phyloP scores from a whole-genome alignment of 2,329 filamentous ascomycete species.

The Escovopsis sp. region DNA sequence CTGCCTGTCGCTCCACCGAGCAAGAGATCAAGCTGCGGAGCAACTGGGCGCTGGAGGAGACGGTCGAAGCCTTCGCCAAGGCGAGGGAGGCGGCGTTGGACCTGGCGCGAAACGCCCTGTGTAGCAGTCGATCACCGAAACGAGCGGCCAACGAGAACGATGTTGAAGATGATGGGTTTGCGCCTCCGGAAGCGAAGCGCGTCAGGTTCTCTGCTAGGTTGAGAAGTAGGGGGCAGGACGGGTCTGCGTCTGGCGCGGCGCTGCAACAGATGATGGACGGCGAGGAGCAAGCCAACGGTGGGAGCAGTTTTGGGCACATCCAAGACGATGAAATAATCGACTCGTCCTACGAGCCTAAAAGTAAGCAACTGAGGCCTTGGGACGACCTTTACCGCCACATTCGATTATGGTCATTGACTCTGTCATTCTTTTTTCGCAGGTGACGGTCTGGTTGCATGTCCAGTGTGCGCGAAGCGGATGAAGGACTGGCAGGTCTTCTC shows the following conservation, averaged over 20 bases:
- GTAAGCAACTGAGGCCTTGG: conserved; percentile 15
- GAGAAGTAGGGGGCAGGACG: conserved; percentile 23
- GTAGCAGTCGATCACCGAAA: conserved; percentile 26
- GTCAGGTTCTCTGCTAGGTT: conserved; percentile 36
- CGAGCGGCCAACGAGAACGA: conserved; percentile 29
- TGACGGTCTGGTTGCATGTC: conserved; percentile 69
- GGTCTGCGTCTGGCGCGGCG: conserved; percentile 2
- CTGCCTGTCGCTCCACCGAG: conserved; percentile 61
- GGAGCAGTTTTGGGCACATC: conserved; percentile 8
- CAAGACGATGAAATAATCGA: conserved; percentile 10
- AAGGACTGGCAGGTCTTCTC: conserved; percentile 60
- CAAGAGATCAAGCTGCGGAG: conserved; percentile 73
- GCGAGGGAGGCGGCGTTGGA: conserved; percentile 47
- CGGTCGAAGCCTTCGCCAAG: conserved; percentile 61
- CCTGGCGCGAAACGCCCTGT: conserved; percentile 35
- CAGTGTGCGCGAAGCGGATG: conserved; percentile 67
- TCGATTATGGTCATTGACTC: no score
- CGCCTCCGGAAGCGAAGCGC: conserved; percentile 27
- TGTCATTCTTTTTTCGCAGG: no score
- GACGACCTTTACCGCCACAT: conserved; percentile 1
- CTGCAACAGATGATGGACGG: no score
- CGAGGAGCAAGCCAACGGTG: conserved; percentile 1
- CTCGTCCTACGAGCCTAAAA: conserved; percentile 7
- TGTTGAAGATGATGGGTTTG: conserved; percentile 9
- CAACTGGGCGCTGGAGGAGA: conserved; percentile 74